A percentile compares a stretch with the other conserved stretches of the same genome.
These are phyloP conservation scores for Neofusicoccum kwambonambiense DNA, from an alignment of 2,329 filamentous ascomycete genomes.

Conservation along the genomic window DNA sequence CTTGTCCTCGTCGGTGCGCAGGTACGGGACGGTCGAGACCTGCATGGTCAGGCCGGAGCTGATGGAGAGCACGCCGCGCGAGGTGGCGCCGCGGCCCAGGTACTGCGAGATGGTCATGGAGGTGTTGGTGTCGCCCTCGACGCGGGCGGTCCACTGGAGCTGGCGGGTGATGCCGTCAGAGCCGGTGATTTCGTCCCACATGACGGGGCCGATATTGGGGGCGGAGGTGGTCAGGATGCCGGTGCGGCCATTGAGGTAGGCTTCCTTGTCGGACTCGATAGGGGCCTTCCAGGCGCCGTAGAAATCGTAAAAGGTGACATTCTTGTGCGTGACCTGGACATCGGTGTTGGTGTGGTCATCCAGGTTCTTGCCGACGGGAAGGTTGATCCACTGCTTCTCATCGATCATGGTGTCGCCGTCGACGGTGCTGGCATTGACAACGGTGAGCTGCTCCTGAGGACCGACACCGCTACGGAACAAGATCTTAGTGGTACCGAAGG, in stretches of 20 bases:
- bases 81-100: constrained; percentile 63
- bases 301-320: constrained; percentile 63
- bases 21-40: constrained; percentile 60
- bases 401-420: constrained; percentile 46
- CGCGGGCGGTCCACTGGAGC: constrained; percentile 65
- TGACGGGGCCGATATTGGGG: constrained; percentile 64
- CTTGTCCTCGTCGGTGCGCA: constrained; percentile 57
- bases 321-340: constrained; percentile 51
- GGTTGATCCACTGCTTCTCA: constrained; percentile 49
- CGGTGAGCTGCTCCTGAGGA: constrained; percentile 49
- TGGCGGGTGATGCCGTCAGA: constrained; percentile 61
- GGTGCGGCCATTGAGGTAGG: constrained; percentile 48
- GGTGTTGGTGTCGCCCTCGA: constrained; percentile 47
- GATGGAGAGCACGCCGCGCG: constrained; percentile 62
- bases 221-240: constrained; percentile 65
- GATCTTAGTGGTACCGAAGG: constrained; percentile 69
- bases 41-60: constrained; percentile 57
- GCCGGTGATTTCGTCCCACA: constrained; percentile 58
- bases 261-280: constrained; percentile 39
- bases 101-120: constrained; percentile 52
- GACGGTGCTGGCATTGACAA: constrained; percentile 43
- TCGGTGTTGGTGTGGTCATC: constrained; percentile 59
- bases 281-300: constrained; percentile 57
- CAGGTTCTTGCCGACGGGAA: constrained; percentile 52
- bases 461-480: constrained; percentile 70